Percentiles rank a stretch among this genome's conserved stretches.
Evolutionary conservation across 2,329 filamentous ascomycete species (phyloP).

Genomic region (Leptographium lundbergii): DNA sequence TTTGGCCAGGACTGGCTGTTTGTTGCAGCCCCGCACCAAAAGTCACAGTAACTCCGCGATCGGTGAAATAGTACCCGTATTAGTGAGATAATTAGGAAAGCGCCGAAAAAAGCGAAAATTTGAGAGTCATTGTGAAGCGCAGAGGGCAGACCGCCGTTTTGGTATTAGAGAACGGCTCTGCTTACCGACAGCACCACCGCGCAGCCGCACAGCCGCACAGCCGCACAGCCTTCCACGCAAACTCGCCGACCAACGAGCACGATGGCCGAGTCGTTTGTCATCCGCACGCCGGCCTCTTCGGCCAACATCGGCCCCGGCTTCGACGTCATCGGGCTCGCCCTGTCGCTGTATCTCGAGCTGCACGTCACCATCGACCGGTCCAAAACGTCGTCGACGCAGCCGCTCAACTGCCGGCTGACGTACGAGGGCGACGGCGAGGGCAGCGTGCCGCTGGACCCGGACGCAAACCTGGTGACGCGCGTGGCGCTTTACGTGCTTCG

Average conservation of each 20-base stretch:
- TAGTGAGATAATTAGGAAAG: not conserved
- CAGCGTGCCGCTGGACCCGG: constrained; percentile 71
- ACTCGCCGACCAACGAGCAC: not conserved
- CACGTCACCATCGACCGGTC: constrained; percentile 61
- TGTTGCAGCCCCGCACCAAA: not conserved
- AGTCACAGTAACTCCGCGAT: not conserved
- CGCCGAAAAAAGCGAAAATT: not conserved
- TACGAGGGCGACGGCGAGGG: constrained; percentile 70
- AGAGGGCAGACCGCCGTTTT: too few relatives aligned
- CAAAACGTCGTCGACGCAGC: constrained; percentile 38
- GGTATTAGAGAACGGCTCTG: too few relatives aligned
- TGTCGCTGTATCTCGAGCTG: constrained; percentile 89
- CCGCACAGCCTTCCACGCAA: not conserved
- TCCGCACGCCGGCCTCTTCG: constrained; percentile 83
- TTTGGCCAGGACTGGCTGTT: not conserved
- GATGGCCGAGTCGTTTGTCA: constrained; percentile 45
- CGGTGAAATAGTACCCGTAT: not conserved
- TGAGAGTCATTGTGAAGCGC: not conserved
- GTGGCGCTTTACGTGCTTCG: constrained; percentile 89
- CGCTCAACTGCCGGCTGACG: constrained; percentile 77
- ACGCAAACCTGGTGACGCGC: constrained; percentile 84
- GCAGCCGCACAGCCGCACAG: not conserved
- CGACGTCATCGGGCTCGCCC: constrained; percentile 90
- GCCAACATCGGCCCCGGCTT: constrained; percentile 97
- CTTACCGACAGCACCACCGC: too few relatives aligned